Percentiles rank a stretch among this genome's conserved stretches.
These are phyloP conservation scores for Laguncularia racemosa DNA, from an alignment of 345 rosid genomes.

Conservation along the genomic window DNA sequence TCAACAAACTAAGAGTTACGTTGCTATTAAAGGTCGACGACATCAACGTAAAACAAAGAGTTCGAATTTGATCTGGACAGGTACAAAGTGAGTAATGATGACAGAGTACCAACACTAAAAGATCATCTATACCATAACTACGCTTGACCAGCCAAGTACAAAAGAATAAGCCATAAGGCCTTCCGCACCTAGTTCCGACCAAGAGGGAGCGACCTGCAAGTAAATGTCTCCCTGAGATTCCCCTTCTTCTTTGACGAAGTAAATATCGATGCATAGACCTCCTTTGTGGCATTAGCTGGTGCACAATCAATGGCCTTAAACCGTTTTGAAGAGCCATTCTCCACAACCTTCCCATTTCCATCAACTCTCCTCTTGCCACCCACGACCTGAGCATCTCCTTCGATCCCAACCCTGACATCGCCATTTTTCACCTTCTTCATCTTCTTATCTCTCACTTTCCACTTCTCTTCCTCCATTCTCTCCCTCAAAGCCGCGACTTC, in stretches of 20 bases:
- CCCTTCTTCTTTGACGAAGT: conserved; percentile 73
- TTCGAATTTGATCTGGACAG: too few relatives aligned
- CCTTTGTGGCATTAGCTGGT: conserved; percentile 77
- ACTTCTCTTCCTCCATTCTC: conserved; percentile 64
- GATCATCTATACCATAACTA: too few relatives aligned
- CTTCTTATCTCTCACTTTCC: conserved; percentile 56
- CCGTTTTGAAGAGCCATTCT: conserved; percentile 31
- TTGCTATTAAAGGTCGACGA: too few relatives aligned
- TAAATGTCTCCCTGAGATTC: conserved; percentile 67
- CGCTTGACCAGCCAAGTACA: too few relatives aligned
- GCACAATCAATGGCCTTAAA: conserved; percentile 56
- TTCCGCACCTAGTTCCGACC: conserved; percentile 59
- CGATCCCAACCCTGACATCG: conserved; percentile 13
- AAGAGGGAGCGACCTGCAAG: conserved; percentile 78
- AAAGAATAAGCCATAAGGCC: neutral
- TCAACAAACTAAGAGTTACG: too few relatives aligned
- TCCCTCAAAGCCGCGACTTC: conserved; percentile 59
- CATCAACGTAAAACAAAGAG: too few relatives aligned
- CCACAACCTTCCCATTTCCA: conserved; percentile 36
- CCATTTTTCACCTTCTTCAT: conserved; percentile 48
- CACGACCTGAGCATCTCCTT: conserved; percentile 17
- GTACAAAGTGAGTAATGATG: too few relatives aligned
- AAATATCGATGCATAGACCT: conserved; percentile 84
- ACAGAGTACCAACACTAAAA: too few relatives aligned
- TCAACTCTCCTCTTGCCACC: conserved; percentile 33